Base-by-base conservation (phyloP, 371 early-diverging fungal genomes). In the Mucor indicus region DNA sequence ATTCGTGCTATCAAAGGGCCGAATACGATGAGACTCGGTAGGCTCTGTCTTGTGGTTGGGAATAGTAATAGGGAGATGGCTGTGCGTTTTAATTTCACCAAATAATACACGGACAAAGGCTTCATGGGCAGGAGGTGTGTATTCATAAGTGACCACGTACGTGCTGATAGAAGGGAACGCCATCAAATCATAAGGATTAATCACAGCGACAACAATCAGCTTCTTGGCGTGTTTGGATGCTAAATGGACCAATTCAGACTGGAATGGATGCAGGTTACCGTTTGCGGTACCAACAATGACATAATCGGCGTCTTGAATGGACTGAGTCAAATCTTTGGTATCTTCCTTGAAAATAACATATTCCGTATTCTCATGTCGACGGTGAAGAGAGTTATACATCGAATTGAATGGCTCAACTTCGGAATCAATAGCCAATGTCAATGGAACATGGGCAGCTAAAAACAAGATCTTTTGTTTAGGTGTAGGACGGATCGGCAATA, bases 121-220 rank as follows among this genome's bases (percentile, higher is more conserved):
- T 48, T 76, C 71, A 22, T 66, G 64, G 1, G 77, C 77, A 27
- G 77, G 71, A 13, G 73, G 70, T 1, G 72, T 68, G 32, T 72
- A 72, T 38, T 76, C 77, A 47, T 66, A 76, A 0, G 77, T 67
- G 17, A 70, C 71, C 6, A 70, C 16, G 22, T 66, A 72, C 10
- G 77, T 68, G 30, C 55, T 50, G 13, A 76, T 38, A 2, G 9
- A 11, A 9, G 68, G 55, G 33, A 72, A 76, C 4, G 49, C 61
- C 56, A 60, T 67, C 7, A 70, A 49, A 49, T 76, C 77, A 45
- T 76, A 72, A 9, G 77, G 77, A 30, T 76, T 76, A 35, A 72
- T 66, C 13, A 72, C 65, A 7, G 71, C 67, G 7, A 57, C 53
- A 10, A 68, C 71, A 8, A 64, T 43, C 8, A 68, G 38, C 4